These are phyloP conservation scores for Wickerhamiella pararugosa DNA, from an alignment of 1,139 yeast species.

Conservation along the genomic window DNA sequence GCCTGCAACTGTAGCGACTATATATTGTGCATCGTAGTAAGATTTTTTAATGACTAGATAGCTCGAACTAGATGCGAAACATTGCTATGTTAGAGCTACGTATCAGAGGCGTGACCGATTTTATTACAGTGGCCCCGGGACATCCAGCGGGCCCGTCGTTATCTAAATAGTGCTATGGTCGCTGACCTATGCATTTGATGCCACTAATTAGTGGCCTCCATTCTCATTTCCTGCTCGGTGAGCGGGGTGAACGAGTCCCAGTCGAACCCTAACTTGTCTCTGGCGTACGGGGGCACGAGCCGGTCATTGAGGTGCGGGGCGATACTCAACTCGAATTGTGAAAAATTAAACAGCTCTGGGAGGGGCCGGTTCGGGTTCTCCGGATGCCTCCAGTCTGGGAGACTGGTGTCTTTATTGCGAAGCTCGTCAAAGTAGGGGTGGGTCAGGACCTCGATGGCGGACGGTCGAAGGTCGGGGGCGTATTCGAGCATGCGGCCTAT, in stretches of 20 bases:
- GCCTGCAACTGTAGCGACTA: slow-evolving; percentile 36
- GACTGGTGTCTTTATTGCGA: slow-evolving; percentile 37
- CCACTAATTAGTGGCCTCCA: no score
- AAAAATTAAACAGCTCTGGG: slow-evolving; percentile 30
- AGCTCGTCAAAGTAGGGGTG: slow-evolving; percentile 70
- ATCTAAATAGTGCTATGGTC: no score
- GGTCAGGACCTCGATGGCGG: slow-evolving; percentile 53
- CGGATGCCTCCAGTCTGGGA: slow-evolving; percentile 34
- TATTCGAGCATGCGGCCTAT: slow-evolving; percentile 51
- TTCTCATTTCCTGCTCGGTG: slow-evolving; percentile 21
- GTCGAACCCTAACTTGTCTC: slow-evolving; percentile 25
- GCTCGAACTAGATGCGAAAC: no score
- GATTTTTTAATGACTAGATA: no score
- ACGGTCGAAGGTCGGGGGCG: slow-evolving; percentile 56
- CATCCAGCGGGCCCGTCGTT: no score
- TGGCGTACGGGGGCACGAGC: slow-evolving; percentile 29
- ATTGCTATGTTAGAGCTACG: no score
- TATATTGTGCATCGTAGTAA: no score
- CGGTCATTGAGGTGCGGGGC: slow-evolving; percentile 28
- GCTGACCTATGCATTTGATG: no score
- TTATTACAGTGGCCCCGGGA: no score
- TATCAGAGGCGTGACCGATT: no score
- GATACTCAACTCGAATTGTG: slow-evolving; percentile 26
- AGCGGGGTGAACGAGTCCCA: slow-evolving; percentile 25
- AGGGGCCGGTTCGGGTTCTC: slow-evolving; percentile 24